phyloP scores from a whole-genome alignment of 768 basidiomycete genomes.

The Trametes gibbosa region DNA sequence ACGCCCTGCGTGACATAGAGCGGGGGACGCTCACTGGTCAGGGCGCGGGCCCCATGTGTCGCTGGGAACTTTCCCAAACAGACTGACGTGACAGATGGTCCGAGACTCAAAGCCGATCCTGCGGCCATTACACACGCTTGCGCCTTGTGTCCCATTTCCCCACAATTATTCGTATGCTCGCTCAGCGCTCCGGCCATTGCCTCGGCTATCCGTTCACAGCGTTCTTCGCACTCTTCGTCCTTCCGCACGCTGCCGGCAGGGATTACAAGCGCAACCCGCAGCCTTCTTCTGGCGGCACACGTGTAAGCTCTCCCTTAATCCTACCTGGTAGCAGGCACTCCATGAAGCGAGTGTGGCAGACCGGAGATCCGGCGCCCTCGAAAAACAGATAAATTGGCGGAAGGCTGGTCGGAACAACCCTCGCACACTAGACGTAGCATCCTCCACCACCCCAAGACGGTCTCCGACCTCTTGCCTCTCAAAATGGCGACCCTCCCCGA shows the following conservation, averaged over 20 bases:
- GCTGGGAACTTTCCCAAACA: constrained; percentile 18
- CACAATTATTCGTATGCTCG: not conserved
- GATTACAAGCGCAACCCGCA: not conserved
- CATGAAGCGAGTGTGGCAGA: constrained; percentile 12
- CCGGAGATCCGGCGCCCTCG: constrained; percentile 16
- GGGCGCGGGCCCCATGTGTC: constrained; percentile 6
- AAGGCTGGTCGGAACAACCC: not conserved
- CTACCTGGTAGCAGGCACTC: constrained; percentile 6
- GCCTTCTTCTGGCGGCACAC: not conserved
- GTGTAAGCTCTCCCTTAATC: constrained; percentile 8
- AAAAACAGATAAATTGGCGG: constrained; percentile 14
- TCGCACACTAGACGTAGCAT: not conserved
- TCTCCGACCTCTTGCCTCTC: not conserved
- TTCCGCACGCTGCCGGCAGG: not conserved
- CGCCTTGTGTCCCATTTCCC: not conserved
- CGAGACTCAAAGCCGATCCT: constrained; percentile 3
- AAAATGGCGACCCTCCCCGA: not conserved
- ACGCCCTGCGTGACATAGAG: not conserved
- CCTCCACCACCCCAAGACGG: not conserved
- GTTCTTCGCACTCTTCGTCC: not conserved
- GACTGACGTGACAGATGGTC: constrained; percentile 18
- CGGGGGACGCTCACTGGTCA: not conserved
- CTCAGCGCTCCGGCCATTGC: not conserved
- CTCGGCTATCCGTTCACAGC: not conserved
- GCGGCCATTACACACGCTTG: too few species aligned